Evolutionary conservation across 768 basidiomycete species (phyloP).

Genomic region (Lactifluus hygrophoroides): DNA sequence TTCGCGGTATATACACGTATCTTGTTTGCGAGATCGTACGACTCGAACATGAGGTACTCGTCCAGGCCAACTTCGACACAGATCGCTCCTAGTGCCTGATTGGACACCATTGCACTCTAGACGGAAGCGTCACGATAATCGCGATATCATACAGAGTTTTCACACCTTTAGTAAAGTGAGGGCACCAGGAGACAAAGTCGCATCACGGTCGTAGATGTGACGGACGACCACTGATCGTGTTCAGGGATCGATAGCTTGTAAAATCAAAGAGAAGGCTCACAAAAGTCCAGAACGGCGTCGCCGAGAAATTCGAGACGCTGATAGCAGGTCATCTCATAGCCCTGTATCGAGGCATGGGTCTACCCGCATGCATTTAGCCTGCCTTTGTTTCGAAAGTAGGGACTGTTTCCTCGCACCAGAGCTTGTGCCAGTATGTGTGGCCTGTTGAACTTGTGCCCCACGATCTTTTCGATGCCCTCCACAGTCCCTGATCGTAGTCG

Average conservation of each 20-base stretch:
- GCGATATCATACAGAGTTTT: background rate
- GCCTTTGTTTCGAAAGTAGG: background rate
- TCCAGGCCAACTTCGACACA: slow-evolving; percentile 64
- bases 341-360: slow-evolving; percentile 61
- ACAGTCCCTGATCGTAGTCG: slow-evolving; percentile 42
- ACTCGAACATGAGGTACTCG: slow-evolving; percentile 50
- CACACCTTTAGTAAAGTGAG: slow-evolving; percentile 69
- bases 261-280: slow-evolving; percentile 35
- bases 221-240: slow-evolving; percentile 54
- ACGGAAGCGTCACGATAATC: background rate
- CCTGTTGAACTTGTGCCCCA: slow-evolving; percentile 52
- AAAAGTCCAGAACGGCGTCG: slow-evolving; percentile 77
- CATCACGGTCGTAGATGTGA: slow-evolving; percentile 58
- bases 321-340: slow-evolving; percentile 49
- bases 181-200: slow-evolving; percentile 61
- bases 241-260: slow-evolving; percentile 8
- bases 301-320: slow-evolving; percentile 81
- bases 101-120: slow-evolving; percentile 82
- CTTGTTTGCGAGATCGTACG: slow-evolving; percentile 38
- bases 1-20: slow-evolving; percentile 47
- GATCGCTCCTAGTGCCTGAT: slow-evolving; percentile 65
- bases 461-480: slow-evolving; percentile 50
- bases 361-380: slow-evolving; percentile 25
- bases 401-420: slow-evolving; percentile 41
- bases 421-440: slow-evolving; percentile 64